Evolutionary conservation across 73 alveolate genomes (phyloP).

Genomic region (Tetrahymena borealis): DNA sequence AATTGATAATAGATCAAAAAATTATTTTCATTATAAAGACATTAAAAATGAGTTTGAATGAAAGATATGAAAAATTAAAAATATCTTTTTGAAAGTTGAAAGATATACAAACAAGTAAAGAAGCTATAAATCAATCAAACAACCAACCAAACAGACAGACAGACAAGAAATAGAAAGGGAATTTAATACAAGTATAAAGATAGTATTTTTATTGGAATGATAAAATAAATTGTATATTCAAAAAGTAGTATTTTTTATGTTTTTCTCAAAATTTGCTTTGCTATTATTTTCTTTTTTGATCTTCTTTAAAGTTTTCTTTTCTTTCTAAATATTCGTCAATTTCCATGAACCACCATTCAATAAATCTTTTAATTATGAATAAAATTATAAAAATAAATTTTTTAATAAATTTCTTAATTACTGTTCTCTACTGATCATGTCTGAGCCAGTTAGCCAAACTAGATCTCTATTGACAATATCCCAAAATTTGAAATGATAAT

Average conservation of each 20-base stretch:
- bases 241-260: not conserved
- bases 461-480: conserved; percentile 72
- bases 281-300: not conserved
- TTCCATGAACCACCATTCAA: not conserved
- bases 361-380: not conserved
- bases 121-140: too few relatives aligned
- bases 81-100: too few relatives aligned
- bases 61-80: too few relatives aligned
- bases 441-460: not conserved
- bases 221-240: not conserved
- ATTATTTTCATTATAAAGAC: too few relatives aligned
- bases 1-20: too few relatives aligned
- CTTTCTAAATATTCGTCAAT: not conserved
- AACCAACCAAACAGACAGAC: too few relatives aligned
- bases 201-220: not conserved
- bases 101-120: too few relatives aligned
- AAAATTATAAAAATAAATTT: not conserved
- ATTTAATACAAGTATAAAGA: not conserved
- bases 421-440: not conserved
- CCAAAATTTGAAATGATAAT: conserved; percentile 81
- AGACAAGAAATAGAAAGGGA: too few relatives aligned
- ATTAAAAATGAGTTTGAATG: too few relatives aligned
- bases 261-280: not conserved
- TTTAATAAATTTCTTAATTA: not conserved
- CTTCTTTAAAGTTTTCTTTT: not conserved